phyloP scores from a whole-genome alignment of 805 yeast genomes.

The Trichomonascus vanleenenianus region DNA sequence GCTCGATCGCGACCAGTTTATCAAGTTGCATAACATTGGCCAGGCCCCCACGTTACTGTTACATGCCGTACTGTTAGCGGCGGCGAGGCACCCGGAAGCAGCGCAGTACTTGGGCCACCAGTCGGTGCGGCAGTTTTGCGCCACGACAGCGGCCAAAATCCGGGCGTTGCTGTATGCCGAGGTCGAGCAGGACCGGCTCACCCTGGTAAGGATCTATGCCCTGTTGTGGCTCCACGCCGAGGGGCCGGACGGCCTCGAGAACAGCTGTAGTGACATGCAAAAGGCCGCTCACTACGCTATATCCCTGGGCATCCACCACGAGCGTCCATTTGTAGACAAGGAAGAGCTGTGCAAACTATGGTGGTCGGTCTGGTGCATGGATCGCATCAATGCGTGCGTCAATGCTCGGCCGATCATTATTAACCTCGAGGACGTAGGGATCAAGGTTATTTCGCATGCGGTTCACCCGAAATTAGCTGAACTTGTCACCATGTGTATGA shows the following conservation, averaged over 20 bases:
- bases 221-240: constrained; percentile 33
- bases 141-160: constrained; percentile 28
- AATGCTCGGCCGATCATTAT: constrained; percentile 35
- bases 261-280: constrained; percentile 31
- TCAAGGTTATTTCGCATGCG: constrained; percentile 22
- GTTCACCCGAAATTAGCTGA: constrained; percentile 27
- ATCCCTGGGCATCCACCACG: constrained; percentile 35
- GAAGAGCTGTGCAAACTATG: constrained; percentile 27
- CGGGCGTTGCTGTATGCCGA: constrained; percentile 33
- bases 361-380: constrained; percentile 37
- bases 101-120: constrained; percentile 23
- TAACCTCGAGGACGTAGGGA: constrained; percentile 34
- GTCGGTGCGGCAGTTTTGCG: constrained; percentile 27
- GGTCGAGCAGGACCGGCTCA: constrained; percentile 33
- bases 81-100: constrained; percentile 35
- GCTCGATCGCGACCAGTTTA: constrained; percentile 34
- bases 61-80: constrained; percentile 37
- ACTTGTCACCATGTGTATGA: constrained; percentile 27
- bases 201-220: constrained; percentile 31
- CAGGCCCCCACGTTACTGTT: constrained; percentile 34
- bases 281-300: constrained; percentile 34
- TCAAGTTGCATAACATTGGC: constrained; percentile 29
- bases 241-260: constrained; percentile 33
- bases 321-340: constrained; percentile 28
- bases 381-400: constrained; percentile 33